Conservation (phyloP, 805 yeast species). For the Torulaspora indica region DNA sequence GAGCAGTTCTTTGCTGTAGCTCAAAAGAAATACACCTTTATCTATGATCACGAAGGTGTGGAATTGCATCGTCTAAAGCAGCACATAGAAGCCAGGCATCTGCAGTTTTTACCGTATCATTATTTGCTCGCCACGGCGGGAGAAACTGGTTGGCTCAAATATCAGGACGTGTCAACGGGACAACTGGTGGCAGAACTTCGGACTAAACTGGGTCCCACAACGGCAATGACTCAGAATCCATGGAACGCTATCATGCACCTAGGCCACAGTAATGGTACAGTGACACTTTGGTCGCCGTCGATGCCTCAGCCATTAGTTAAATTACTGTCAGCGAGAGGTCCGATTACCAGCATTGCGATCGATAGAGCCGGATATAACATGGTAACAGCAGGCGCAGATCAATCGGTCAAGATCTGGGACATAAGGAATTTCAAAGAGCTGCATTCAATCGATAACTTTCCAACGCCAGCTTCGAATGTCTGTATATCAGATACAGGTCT, state of each 20-base stretch:
- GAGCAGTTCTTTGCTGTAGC: slow-evolving; percentile 96
- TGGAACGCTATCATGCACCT: slow-evolving; percentile 93
- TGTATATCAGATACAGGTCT: slow-evolving; percentile 85
- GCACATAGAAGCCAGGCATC: slow-evolving; percentile 75
- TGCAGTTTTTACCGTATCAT: slow-evolving; percentile 92
- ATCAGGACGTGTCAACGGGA: slow-evolving; percentile 95
- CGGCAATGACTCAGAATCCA: slow-evolving; percentile 83
- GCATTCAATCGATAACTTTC: slow-evolving; percentile 55
- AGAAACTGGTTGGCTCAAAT: slow-evolving; percentile 79
- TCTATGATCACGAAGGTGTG: slow-evolving; percentile 85
- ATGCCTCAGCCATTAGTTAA: slow-evolving; percentile 82
- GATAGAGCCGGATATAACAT: slow-evolving; percentile 91
- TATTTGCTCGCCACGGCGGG: slow-evolving; percentile 85
- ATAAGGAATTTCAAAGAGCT: slow-evolving; percentile 74
- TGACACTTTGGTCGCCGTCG: slow-evolving; percentile 89
- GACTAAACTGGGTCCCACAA: slow-evolving; percentile 87
- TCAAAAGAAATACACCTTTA: slow-evolving; percentile 88
- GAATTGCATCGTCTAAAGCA: slow-evolving; percentile 89
- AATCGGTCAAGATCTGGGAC: slow-evolving; percentile 86
- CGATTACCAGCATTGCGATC: slow-evolving; percentile 76
- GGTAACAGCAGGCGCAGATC: slow-evolving; percentile 90
- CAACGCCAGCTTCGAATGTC: slow-evolving; percentile 79
- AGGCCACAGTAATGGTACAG: slow-evolving; percentile 91
- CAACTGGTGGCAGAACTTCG: slow-evolving; percentile 73
- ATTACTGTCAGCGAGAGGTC: slow-evolving; percentile 77